phyloP scores from a whole-genome alignment of 2,329 filamentous ascomycete species.

The Aspergillus sojae region DNA sequence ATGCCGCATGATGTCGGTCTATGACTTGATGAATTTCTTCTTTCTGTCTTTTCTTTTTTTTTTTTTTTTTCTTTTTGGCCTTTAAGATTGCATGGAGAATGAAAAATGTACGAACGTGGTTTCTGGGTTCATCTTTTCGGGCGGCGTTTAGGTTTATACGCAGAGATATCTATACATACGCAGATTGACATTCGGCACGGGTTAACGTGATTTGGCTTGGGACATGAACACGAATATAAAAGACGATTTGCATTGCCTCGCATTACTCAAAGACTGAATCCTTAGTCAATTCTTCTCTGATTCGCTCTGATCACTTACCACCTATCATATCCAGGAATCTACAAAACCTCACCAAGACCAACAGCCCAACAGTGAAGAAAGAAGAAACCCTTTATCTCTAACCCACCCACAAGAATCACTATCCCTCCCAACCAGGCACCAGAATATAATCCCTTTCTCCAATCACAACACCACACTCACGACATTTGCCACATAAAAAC shows the following conservation, averaged over 20 bases:
- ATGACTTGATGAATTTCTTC: neutral
- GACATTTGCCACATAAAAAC: neutral
- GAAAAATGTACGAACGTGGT: conserved; percentile 12
- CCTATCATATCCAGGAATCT: neutral
- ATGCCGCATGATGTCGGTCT: conserved; percentile 26
- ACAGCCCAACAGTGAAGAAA: neutral
- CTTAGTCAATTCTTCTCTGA: conserved; percentile 9
- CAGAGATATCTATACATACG: neutral
- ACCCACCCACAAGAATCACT: neutral
- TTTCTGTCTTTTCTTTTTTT: neutral
- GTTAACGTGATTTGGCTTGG: neutral
- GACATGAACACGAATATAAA: neutral
- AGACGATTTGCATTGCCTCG: neutral
- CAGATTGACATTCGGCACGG: conserved; percentile 6
- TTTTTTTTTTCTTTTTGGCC: neutral
- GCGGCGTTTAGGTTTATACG: conserved; percentile 1
- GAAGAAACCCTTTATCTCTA: neutral
- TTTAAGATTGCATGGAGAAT: conserved; percentile 12
- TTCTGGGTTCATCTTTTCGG: conserved; percentile 7
- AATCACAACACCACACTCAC: neutral
- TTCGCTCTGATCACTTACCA: neutral
- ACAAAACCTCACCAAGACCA: neutral
- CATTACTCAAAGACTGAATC: neutral
- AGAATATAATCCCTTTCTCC: neutral
- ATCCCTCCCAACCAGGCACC: neutral